These are phyloP conservation scores for Akanthomyces lecanii DNA, from an alignment of 2,329 filamentous ascomycete species.

Conservation along the genomic window DNA sequence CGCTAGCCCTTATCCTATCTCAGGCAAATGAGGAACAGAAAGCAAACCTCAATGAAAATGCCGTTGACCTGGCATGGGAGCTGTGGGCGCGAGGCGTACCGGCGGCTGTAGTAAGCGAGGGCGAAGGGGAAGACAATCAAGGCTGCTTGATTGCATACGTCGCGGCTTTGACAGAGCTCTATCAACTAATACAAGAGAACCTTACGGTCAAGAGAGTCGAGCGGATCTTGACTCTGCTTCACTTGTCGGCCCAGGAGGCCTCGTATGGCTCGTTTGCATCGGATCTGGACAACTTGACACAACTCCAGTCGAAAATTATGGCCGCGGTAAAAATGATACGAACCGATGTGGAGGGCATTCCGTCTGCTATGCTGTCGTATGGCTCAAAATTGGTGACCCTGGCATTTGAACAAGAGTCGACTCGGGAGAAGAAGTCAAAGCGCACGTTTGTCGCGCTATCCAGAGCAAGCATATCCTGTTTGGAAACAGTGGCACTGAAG, in stretches of 20 bases:
- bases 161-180: slow-evolving; percentile 69
- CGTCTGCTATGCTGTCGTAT: slow-evolving; percentile 63
- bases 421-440: slow-evolving; percentile 39
- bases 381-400: slow-evolving; percentile 68
- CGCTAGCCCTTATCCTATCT: slow-evolving; percentile 59
- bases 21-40: slow-evolving; percentile 41
- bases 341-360: slow-evolving; percentile 60
- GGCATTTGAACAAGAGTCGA: slow-evolving; percentile 51
- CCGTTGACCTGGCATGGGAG: slow-evolving; percentile 61
- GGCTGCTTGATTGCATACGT: slow-evolving; percentile 84
- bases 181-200: slow-evolving; percentile 64
- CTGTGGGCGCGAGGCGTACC: slow-evolving; percentile 68
- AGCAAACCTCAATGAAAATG: slow-evolving; percentile 43
- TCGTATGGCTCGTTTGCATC: slow-evolving; percentile 63
- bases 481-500: slow-evolving; percentile 56
- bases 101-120: slow-evolving; percentile 32
- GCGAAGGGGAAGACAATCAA: slow-evolving; percentile 62
- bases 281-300: slow-evolving; percentile 69
- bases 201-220: slow-evolving; percentile 59
- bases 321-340: slow-evolving; percentile 64
- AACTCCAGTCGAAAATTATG: slow-evolving; percentile 66
- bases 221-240: slow-evolving; percentile 67
- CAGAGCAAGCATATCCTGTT: slow-evolving; percentile 70
- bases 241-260: slow-evolving; percentile 66
- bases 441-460: slow-evolving; percentile 88